Percentiles rank a stretch among this genome's conserved stretches.
Evolutionary conservation across 176 grass and related monocot species (phyloP).

Genomic region (Aegilops speltoides): DNA sequence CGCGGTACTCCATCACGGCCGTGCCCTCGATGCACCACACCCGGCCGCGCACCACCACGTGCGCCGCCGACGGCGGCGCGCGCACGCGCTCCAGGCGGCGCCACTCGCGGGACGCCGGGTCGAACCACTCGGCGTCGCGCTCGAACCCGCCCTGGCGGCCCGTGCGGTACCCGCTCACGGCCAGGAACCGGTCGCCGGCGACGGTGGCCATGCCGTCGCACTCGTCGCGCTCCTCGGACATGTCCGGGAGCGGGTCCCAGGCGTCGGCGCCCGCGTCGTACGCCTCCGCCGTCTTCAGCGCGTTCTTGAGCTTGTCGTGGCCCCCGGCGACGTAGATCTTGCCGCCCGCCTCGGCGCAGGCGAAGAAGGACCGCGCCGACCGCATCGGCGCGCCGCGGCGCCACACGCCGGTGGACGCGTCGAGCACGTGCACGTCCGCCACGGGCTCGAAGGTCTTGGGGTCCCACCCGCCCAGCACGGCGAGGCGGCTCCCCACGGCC

Average conservation of each 20-base stretch:
- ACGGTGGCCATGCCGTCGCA: constrained; percentile 67
- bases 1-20: constrained; percentile 43
- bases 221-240: constrained; percentile 84
- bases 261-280: constrained; percentile 56
- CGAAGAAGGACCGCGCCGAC: constrained; percentile 55
- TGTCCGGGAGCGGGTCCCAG: constrained; percentile 83
- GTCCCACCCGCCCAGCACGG: constrained; percentile 77
- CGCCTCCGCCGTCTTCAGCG: constrained; percentile 73
- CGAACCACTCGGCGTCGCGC: constrained; percentile 74
- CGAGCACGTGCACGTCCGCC: constrained; percentile 68
- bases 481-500: constrained; percentile 41
- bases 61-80: constrained; percentile 40
- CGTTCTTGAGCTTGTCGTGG: constrained; percentile 92
- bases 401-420: constrained; percentile 55
- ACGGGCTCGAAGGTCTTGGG: constrained; percentile 68
- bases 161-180: constrained; percentile 78
- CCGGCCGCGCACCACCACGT: constrained; percentile 41
- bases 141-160: constrained; percentile 82
- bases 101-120: constrained; percentile 53
- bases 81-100: constrained; percentile 39
- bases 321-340: constrained; percentile 78
- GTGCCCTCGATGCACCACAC: constrained; percentile 59
- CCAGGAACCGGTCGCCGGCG: constrained; percentile 56
- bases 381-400: constrained; percentile 37
- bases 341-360: constrained; percentile 54